Percentiles rank a stretch among this genome's conserved stretches.
phyloP scores from a whole-genome alignment of 805 yeast species.

The Nakazawaea pomicola region DNA sequence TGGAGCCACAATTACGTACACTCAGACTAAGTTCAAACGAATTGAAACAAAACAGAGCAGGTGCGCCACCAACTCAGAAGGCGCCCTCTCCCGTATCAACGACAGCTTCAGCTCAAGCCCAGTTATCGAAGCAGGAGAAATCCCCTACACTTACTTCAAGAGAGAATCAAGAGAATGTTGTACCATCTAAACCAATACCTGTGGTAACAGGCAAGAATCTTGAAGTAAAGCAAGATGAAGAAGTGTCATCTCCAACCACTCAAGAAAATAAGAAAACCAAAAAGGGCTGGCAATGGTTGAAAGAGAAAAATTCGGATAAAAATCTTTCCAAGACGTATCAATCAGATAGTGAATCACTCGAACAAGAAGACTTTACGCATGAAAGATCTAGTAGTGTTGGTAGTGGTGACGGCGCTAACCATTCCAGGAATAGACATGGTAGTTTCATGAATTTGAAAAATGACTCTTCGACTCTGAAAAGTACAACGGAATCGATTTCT shows the following conservation, averaged over 20 bases:
- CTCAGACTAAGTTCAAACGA: not conserved
- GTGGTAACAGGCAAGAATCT: not conserved
- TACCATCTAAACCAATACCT: conserved; percentile 2
- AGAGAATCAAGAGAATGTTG: conserved; percentile 4
- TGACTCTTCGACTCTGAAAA: no score
- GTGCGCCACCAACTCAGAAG: conserved; percentile 5
- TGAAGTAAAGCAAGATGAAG: conserved; percentile 4
- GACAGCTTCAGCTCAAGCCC: conserved; percentile 7
- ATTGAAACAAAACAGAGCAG: not conserved
- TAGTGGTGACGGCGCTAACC: conserved; percentile 11
- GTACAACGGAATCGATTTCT: no score
- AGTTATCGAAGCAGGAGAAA: not conserved
- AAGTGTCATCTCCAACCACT: not conserved
- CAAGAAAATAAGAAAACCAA: conserved; percentile 2
- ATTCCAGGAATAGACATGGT: conserved; percentile 25
- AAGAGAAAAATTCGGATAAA: conserved; percentile 12
- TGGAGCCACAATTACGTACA: conserved; percentile 1
- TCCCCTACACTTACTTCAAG: not conserved
- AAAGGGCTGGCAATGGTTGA: conserved; percentile 15
- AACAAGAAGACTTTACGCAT: not conserved
- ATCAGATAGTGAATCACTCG: not conserved
- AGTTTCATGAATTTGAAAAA: conserved; percentile 10
- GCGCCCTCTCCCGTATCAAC: conserved; percentile 11
- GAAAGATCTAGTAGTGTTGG: conserved; percentile 4
- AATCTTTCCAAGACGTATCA: not conserved